Evolutionary conservation across 2,329 filamentous ascomycete species (phyloP), one percentile per base, ranked within the genome.

Genomic region (Albophoma yamanashiensis): DNA sequence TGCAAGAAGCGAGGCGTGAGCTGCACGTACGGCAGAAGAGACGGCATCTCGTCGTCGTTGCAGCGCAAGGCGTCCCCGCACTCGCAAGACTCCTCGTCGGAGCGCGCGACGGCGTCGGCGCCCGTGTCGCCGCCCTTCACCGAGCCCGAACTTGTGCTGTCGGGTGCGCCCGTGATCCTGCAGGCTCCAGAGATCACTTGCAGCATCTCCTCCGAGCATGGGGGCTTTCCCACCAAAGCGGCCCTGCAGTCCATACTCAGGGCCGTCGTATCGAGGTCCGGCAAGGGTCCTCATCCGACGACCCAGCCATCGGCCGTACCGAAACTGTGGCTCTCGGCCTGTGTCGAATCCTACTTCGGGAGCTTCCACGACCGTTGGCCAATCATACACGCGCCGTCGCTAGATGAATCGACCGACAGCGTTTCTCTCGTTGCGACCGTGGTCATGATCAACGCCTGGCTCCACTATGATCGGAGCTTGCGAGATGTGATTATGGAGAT

Each of bases 281-380:
- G 40, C 14, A 34, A 56, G 4, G 40, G 31, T 7, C 50, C 56
- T 20, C 57, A 50, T n/a, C 5, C 25, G 17, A 20, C 36, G 25
- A 57, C 59, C 2, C 58, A 47, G 14, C 52, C 53, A 2, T n/a
- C 63, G 20, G 31, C 62, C 43, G 56, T 67, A 3, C 61, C 65
- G 34, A 64, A 64, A 36, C 9, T 56, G 1, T 69, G 67, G 68
- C 62, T 67, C 4, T 55, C 62, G 17, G 60, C 59, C 4, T 64
- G 64, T 34, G 61, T 66, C 1, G 66, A 68, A 0, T 65, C 69
- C 0, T 81, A 77, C 42, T 70, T 79, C n/a, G 66, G 66, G 0
- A 61, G 68, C 0, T 76, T 78, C 38, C 76, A 79, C 59, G 68
- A 75, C 36, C 69, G 69, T 0, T 79, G 76, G 69, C 73, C 77